Evolutionary conservation across 179 eudicot species (phyloP), one percentile per base, ranked within the genome.

Genomic region (Silene vulgaris): DNA sequence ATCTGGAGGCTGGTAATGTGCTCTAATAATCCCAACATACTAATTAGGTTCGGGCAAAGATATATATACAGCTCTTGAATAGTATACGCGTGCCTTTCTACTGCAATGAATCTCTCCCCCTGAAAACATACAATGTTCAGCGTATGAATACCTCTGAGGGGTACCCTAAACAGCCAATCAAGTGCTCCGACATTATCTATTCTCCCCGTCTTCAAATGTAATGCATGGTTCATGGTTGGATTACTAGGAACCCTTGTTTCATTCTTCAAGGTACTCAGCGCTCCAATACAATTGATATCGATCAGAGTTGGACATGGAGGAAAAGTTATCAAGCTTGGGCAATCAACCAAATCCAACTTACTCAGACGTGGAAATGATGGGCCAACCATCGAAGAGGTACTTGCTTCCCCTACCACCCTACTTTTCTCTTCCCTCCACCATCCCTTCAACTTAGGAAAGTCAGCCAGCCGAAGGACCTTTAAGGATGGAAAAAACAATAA

Each of bases 321-420:
- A 54, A 75, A 66, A 32, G 54, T 52, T 56, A 9, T 32, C 78
- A 75, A 43, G 21, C 8, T 66, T 20, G 63, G 77, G 64, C 77
- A 75, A 0, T 11, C 0, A 1, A 0, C 0, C 4, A 75, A 8
- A 4, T 0, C 0, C 71, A 75, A 29, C 5, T 3, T 2, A 28
- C 0, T 19, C 26, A 74, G 43, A 74, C 76, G n/a, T 5, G 62
- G 9, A 16, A 73, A 61, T 8, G 20, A 37, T 6, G 45, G 45
- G 29, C 1, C 52, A 8, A 17, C 37, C 23, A 35, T 6, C 11
- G 8, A 4, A 43, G 20, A 56, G 20, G 61, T 12, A 56, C 8
- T 5, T 3, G 16, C 21, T 69, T 21, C 8, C 57, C 14, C 67
- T 37, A 37, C 28, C 30, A 19, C 69, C 37, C 43, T 23, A 1